These are phyloP conservation scores for Pugionium cornutum DNA, from an alignment of 345 rosid genomes.

Conservation along the genomic window DNA sequence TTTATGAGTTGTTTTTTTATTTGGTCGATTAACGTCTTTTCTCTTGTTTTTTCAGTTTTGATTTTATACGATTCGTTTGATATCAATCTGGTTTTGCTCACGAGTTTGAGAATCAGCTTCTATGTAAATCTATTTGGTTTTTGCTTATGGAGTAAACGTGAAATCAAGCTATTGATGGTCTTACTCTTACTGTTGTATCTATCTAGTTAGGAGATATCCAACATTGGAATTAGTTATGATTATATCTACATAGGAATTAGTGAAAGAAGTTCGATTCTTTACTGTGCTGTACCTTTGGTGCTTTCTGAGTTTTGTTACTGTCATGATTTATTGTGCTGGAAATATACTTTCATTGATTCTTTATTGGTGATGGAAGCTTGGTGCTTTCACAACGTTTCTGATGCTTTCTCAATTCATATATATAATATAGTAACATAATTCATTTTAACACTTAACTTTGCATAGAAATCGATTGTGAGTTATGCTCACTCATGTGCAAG, in stretches of 20 bases:
- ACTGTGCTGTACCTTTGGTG: not conserved
- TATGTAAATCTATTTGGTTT: not conserved
- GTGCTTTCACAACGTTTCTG: not conserved
- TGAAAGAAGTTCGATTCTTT: not conserved
- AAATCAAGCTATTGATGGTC: not conserved
- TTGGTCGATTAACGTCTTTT: too few relatives aligned
- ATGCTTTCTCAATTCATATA: too few relatives aligned
- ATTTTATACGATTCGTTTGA: too few relatives aligned
- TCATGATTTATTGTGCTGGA: too few relatives aligned
- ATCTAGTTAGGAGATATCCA: not conserved
- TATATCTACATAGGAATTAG: not conserved
- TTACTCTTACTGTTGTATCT: not conserved
- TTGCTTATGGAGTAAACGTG: too few relatives aligned
- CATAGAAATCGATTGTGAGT: too few relatives aligned
- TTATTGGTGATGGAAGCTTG: not conserved
- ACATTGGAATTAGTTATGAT: not conserved
- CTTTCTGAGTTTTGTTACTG: not conserved
- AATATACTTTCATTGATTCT: not conserved
- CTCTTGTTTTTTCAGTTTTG: too few relatives aligned
- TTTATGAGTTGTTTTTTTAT: too few relatives aligned
- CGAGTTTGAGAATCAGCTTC: not conserved
- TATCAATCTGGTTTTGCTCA: not conserved
- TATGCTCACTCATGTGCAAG: not conserved
- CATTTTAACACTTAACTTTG: too few relatives aligned
- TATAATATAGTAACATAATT: too few relatives aligned